Conservation (phyloP, 495 filamentous ascomycete species). For the Penicillium pulvis region DNA sequence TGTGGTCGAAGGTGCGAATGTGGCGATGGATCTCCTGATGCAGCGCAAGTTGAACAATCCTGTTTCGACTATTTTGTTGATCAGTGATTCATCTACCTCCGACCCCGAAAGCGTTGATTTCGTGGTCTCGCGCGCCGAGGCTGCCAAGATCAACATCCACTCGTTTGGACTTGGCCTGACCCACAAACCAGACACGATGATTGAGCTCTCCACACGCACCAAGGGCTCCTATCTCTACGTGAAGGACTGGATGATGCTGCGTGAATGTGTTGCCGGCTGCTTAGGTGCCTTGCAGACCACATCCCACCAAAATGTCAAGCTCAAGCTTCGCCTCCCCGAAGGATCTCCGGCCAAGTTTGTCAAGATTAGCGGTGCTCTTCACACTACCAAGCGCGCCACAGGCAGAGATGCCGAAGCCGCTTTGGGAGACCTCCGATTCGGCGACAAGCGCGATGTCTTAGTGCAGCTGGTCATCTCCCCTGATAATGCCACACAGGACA, state of each 20-base stretch:
- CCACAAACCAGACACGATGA: constrained; percentile 98
- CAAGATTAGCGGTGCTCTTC: constrained; percentile 96
- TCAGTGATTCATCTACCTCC: constrained; percentile 98
- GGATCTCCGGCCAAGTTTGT: constrained; percentile 97
- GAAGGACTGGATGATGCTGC: constrained; percentile 99
- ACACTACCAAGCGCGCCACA: constrained; percentile 97
- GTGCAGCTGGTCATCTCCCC: constrained; percentile 93
- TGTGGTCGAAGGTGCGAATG: constrained; percentile 96
- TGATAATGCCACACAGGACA: constrained; percentile 83
- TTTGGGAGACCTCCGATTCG: constrained; percentile 90
- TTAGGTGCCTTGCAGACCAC: constrained; percentile 90
- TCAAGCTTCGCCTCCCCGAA: constrained; percentile 92
- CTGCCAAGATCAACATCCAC: constrained; percentile 95
- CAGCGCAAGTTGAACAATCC: constrained; percentile 96
- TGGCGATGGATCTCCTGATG: constrained; percentile 99
- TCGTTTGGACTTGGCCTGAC: constrained; percentile 96
- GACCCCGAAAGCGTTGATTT: constrained; percentile 97
- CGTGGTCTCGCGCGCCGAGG: constrained; percentile 95
- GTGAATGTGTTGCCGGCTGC: constrained; percentile 95
- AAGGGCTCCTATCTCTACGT: constrained; percentile 98
- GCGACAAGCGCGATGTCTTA: constrained; percentile 95
- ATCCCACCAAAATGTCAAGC: constrained; percentile 98
- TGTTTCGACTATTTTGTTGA: constrained; percentile 92
- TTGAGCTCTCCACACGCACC: constrained; percentile 91
- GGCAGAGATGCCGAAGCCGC: constrained; percentile 93